Base-by-base conservation (phyloP, 305 asterid species). In the Nicotiana rustica region DNA sequence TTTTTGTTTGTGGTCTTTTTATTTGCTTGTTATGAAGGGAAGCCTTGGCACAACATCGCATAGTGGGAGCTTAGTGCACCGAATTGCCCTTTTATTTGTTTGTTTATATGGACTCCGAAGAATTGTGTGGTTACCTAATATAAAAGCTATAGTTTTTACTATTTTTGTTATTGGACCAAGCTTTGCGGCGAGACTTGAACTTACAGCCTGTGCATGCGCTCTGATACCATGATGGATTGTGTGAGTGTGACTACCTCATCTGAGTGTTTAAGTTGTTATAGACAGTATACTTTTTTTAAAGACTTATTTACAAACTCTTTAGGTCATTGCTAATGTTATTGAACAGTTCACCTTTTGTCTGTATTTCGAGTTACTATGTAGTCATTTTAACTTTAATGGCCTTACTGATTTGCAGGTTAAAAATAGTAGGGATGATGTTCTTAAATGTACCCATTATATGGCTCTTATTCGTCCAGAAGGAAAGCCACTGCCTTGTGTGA, bases 381-480 rank as follows among this genome's bases (percentile, higher is more conserved):
- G 78, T 67, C 29, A 61, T 77, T 62, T 14, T 84, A 8, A 62
- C 18, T 73, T 84, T 61, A 85, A 66, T 71, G 76, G 19, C 84
- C 35, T 55, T 13, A 79, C 64, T 81, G 18, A 81, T 85, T 52
- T 89, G 87, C 95, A 95, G 99, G 94, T 95, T 60, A 77, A 62
- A 85, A 95, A 95, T 89, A 87, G 92, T 82, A 92, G 97, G 61
- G 96, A 93, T 36, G 96, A 92, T 86, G 85, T 88, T 88, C 94
- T 95, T 83, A 93, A 92, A 52, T 95, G 99, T 84, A 95, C 98
- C 89, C 98, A 95, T 93, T 95, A 95, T 88, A 82, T 91, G 90
- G 98, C 99, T 80, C 86, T 90, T 25, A 88, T 86, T 65, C 83
- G 84, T 75, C 93, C 97, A 55, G 97, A 89, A 81, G 97, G 92